Percentiles rank a stretch among this genome's conserved stretches.
Conservation (phyloP, 176 grass and related monocot genomes). For the Chrysopogon serrulatus region DNA sequence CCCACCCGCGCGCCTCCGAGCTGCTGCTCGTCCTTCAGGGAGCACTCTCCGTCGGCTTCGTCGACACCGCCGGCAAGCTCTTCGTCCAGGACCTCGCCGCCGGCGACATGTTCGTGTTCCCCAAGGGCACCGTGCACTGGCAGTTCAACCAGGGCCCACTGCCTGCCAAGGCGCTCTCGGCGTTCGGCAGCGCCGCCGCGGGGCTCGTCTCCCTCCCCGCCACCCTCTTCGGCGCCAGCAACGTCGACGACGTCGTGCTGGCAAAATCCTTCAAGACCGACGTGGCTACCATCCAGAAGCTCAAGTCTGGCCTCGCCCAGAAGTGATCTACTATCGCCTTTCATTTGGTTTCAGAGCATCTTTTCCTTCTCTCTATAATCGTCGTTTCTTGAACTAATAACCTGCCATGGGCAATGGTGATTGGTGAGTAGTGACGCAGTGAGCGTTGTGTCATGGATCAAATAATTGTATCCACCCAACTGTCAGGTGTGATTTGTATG, state of each 20-base stretch:
- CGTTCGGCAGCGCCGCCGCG: neutral
- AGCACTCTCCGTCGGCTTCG: conserved; percentile 44
- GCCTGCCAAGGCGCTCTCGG: conserved; percentile 4
- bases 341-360: neutral
- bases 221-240: conserved; percentile 28
- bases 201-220: conserved; percentile 4
- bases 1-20: conserved; percentile 55
- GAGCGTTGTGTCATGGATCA: neutral
- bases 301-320: conserved; percentile 1
- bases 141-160: conserved; percentile 27
- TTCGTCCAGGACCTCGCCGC: conserved; percentile 8
- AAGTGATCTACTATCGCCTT: neutral
- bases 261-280: conserved; percentile 39
- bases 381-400: neutral
- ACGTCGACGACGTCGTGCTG: conserved; percentile 1
- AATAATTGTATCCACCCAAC: neutral
- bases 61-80: conserved; percentile 33
- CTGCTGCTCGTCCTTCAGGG: conserved; percentile 42
- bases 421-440: neutral
- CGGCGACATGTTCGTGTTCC: conserved; percentile 52
- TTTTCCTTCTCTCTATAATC: neutral
- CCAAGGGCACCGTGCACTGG: conserved; percentile 55
- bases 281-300: neutral
- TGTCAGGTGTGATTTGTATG: neutral
- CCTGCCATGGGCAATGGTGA: neutral